Base-by-base conservation (phyloP, 208 protist genomes). In the Crithidia brevicula region DNA sequence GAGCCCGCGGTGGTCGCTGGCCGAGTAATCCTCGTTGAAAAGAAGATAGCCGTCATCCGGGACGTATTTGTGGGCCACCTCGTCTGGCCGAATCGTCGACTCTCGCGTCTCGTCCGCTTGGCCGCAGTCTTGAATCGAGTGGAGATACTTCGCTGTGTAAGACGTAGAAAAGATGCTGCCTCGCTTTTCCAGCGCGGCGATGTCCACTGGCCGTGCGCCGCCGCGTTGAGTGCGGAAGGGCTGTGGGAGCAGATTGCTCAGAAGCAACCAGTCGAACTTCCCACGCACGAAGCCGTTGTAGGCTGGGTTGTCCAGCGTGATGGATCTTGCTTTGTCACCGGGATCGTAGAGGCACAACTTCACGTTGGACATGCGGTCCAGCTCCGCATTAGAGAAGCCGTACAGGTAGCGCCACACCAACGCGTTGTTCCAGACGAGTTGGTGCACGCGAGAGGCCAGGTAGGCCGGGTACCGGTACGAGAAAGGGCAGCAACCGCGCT, bases 261-360 rank as follows among this genome's bases (percentile, higher is more conserved):
- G 56, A 38, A 95, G 64, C 27, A 91, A 34, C 88, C 87, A 93
- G 53, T 93, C 87, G 15, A 92, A 45, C 72, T 95, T 93, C 5
- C 90, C 90, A 11, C 67, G 53, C 30, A 89, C 85, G 27, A 88
- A 74, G 27, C 84, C 86, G 64, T 82, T 28, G 74, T 91, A 95
- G 31, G 22, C 53, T 0, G 83, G 79, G 53, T 82, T 73, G 71
- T 89, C 64, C 0, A 89, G 68, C 38, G 90, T 93, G 61, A 93
- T 68, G 49, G 81, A 89, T n/a, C 49, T 57, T 8, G 58, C 54
- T 80, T 93, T 93, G 73, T 93, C 87, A 15, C 61, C 45, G 4
- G 79, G 74, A 66, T 95, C 87, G 69, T 86, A 93, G 57, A 95
- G 84, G 62, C 83, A 92, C 13, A 89, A 71, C 11, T 69, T 27